Conservation (phyloP, 2,329 filamentous ascomycete genomes). For the Fusarium albosuccineum region DNA sequence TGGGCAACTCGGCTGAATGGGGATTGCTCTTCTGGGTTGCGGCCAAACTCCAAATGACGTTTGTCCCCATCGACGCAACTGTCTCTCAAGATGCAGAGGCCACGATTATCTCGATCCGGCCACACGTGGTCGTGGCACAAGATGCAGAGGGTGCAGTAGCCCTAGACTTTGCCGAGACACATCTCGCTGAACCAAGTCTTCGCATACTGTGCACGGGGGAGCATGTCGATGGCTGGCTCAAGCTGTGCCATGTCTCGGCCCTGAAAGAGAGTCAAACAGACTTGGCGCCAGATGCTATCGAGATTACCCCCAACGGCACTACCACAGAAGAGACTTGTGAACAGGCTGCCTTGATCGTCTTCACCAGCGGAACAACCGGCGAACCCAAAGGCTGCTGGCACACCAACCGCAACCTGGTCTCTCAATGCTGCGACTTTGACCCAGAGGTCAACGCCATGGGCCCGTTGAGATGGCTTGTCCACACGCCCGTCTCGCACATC, state of each 20-base stretch:
- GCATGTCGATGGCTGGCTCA: slow-evolving; percentile 37
- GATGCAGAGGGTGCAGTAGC: slow-evolving; percentile 41
- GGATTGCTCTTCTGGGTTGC: slow-evolving; percentile 54
- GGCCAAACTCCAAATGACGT: slow-evolving; percentile 51
- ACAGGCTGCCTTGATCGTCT: slow-evolving; percentile 56
- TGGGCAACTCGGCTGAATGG: slow-evolving; percentile 57
- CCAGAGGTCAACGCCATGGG: slow-evolving; percentile 47
- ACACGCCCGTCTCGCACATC: slow-evolving; percentile 55
- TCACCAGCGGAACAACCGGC: slow-evolving; percentile 65
- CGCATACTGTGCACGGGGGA: slow-evolving; percentile 44
- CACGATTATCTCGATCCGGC: slow-evolving; percentile 42
- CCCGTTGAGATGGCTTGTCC: slow-evolving; percentile 53
- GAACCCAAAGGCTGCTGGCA: slow-evolving; percentile 61
- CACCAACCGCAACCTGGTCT: slow-evolving; percentile 56
- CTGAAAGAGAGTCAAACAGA: neutral
- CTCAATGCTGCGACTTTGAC: slow-evolving; percentile 54
- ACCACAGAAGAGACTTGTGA: neutral
- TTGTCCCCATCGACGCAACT: slow-evolving; percentile 53
- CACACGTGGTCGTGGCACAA: slow-evolving; percentile 51
- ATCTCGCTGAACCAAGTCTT: slow-evolving; percentile 7
- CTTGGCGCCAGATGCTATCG: neutral
- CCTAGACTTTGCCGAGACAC: slow-evolving; percentile 29
- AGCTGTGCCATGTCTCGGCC: slow-evolving; percentile 25
- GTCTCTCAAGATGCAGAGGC: slow-evolving; percentile 39
- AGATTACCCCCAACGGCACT: neutral